phyloP scores from a whole-genome alignment of 331 rosid genomes.

The Rosa hybrid region DNA sequence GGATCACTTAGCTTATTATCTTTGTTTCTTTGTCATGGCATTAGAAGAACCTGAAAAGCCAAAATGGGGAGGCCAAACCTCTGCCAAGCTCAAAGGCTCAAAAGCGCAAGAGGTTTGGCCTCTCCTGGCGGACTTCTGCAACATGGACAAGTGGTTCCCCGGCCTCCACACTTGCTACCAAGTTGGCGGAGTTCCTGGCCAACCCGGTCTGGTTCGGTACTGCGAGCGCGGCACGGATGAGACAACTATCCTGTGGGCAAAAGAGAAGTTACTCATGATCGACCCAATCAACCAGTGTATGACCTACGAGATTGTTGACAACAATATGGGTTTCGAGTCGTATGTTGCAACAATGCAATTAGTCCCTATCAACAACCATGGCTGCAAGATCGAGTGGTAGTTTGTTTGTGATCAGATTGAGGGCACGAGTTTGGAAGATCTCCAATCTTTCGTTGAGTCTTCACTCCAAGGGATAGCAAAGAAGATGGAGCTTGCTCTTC shows the following conservation, averaged over 20 bases:
- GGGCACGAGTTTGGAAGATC: too few relatives aligned
- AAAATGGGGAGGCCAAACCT: not conserved
- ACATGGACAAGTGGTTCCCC: constrained; percentile 48
- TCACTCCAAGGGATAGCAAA: not conserved
- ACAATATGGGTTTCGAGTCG: constrained; percentile 46
- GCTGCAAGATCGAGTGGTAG: not conserved
- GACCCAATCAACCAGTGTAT: constrained; percentile 39
- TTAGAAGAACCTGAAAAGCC: not conserved
- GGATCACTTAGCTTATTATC: not conserved
- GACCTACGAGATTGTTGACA: constrained; percentile 43
- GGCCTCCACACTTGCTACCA: constrained; percentile 33
- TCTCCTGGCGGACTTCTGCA: constrained; percentile 46
- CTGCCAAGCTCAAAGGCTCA: not conserved
- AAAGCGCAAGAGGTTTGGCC: not conserved
- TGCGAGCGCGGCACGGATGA: constrained; percentile 13
- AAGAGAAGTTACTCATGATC: constrained; percentile 45
- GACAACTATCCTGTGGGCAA: constrained; percentile 31
- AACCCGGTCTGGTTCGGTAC: constrained; percentile 49
- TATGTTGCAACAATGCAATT: constrained; percentile 42
- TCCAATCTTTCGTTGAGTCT: too few relatives aligned
- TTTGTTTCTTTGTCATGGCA: not conserved
- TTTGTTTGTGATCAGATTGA: not conserved
- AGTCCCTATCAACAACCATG: not conserved
- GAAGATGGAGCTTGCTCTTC: not conserved
- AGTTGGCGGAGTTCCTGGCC: constrained; percentile 36